phyloP scores from a whole-genome alignment of 1,284 basidiomycete species.

The Sanghuangporus sanghuang region DNA sequence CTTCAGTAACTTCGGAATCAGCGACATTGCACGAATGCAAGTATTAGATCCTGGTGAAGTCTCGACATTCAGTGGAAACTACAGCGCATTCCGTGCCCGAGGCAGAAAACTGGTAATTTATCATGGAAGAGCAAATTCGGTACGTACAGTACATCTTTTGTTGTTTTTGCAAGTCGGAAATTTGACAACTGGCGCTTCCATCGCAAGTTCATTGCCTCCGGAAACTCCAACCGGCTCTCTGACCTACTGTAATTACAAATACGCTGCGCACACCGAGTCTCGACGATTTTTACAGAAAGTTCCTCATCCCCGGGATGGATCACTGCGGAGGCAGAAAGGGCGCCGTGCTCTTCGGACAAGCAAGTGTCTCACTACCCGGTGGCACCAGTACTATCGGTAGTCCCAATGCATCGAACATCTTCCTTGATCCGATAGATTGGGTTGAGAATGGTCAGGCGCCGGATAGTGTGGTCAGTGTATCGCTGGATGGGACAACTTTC shows the following conservation, averaged over 20 bases:
- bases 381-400: too few species aligned
- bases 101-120: constrained; percentile 25
- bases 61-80: constrained; percentile 17
- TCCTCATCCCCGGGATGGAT: constrained; percentile 36
- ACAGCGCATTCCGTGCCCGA: constrained; percentile 21
- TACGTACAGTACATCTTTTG: not conserved
- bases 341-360: constrained; percentile 22
- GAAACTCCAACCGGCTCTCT: constrained; percentile 31
- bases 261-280: constrained; percentile 24
- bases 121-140: constrained; percentile 19
- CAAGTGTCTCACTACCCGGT: constrained; percentile 18
- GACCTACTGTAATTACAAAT: constrained; percentile 28
- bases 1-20: constrained; percentile 13
- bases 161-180: not conserved
- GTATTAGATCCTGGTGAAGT: constrained; percentile 17
- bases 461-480: constrained; percentile 26
- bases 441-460: constrained; percentile 34
- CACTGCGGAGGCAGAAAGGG: constrained; percentile 28
- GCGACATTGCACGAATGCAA: constrained; percentile 15
- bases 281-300: constrained; percentile 35
- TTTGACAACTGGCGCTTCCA: not conserved
- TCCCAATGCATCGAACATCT: constrained; percentile 23
- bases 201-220: constrained; percentile 30
- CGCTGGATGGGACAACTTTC: constrained; percentile 15
- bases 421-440: constrained; percentile 36